Evolutionary conservation across 2,329 filamentous ascomycete genomes (phyloP), one percentile per base, ranked within the genome.

Genomic region (Penicillium brasilianum): DNA sequence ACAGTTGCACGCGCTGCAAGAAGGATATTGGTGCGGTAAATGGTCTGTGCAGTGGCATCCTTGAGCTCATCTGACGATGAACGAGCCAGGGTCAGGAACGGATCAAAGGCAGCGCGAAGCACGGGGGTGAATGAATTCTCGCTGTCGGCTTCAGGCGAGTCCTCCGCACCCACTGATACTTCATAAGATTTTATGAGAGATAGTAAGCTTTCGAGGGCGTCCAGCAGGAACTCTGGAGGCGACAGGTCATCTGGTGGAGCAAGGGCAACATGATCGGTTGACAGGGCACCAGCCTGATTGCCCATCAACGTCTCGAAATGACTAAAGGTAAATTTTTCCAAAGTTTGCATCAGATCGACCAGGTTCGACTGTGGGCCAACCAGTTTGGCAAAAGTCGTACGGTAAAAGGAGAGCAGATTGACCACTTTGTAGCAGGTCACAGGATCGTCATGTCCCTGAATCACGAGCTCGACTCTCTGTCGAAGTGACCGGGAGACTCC

Each of bases 391-490:
- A 98, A 97, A 1, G 93, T 97, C 63, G 87, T 84, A 32, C 87
- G 88, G 78, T 99, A 99, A 78, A 99, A 99, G 43, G 87, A 88
- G 44, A 98, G 84, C 1, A 99, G 82, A 69, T 96, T 97, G 11
- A 92, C 89, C 43, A 98, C 87, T 74, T 93, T 95, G 80, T 97
- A 99, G 36, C 92, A 89, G 52, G 93, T 81, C 20, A 96, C 91
- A 0, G 90, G 90, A 61, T 98, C 93, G 69, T 97, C 93, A 74
- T 97, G 94, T 62, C 90, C 91, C 70, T 96, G 93, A 16, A 98
- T 90, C 20, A 96, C 91, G 70, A 98, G 91, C 75, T 97, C 93
- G 55, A 96, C 88, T 34, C 94, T 86, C 75, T 97, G 93, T 28
- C 91, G 88, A n/a, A 98, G 78, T n/a, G 93, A 87, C 22, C 92